Evolutionary conservation across 371 early-diverging fungal genomes (phyloP).

Genomic region (Mortierella sp.): DNA sequence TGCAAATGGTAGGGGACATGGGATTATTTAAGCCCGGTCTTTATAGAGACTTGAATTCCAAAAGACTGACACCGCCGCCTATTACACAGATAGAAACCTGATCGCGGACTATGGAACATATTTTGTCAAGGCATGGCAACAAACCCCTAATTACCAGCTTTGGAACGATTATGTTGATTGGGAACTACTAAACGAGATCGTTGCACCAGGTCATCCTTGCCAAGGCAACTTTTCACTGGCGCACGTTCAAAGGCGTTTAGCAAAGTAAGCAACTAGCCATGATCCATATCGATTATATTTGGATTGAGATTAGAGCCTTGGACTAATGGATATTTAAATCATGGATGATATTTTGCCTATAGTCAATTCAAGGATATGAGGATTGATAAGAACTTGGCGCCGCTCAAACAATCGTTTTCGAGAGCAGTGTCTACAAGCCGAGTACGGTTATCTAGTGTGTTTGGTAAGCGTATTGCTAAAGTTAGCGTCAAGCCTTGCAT

Average conservation of each 20-base stretch:
- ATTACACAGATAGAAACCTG: constrained; percentile 68
- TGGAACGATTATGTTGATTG: constrained; percentile 79
- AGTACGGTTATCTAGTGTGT: constrained; percentile 61
- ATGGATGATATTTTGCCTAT: neutral
- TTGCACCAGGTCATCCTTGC: constrained; percentile 80
- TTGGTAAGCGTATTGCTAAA: constrained; percentile 22
- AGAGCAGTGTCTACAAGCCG: constrained; percentile 73
- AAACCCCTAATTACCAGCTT: constrained; percentile 75
- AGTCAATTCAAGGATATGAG: constrained; percentile 70
- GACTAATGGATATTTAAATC: neutral
- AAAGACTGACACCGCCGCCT: constrained; percentile 36
- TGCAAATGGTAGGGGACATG: constrained; percentile 48
- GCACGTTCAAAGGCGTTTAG: constrained; percentile 71
- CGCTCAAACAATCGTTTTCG: constrained; percentile 70
- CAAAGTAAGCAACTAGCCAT: constrained; percentile 62
- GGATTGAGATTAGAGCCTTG: neutral
- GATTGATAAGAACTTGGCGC: constrained; percentile 71
- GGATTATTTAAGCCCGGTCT: neutral
- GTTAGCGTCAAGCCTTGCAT: too few species aligned
- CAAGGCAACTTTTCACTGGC: constrained; percentile 73
- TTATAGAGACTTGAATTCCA: too few species aligned
- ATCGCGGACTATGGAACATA: constrained; percentile 73
- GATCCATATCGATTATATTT: neutral
- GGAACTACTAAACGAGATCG: constrained; percentile 72
- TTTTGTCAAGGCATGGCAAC: constrained; percentile 79